Conservation (phyloP, 441 rosid genomes). For the Adansonia gregorii region DNA sequence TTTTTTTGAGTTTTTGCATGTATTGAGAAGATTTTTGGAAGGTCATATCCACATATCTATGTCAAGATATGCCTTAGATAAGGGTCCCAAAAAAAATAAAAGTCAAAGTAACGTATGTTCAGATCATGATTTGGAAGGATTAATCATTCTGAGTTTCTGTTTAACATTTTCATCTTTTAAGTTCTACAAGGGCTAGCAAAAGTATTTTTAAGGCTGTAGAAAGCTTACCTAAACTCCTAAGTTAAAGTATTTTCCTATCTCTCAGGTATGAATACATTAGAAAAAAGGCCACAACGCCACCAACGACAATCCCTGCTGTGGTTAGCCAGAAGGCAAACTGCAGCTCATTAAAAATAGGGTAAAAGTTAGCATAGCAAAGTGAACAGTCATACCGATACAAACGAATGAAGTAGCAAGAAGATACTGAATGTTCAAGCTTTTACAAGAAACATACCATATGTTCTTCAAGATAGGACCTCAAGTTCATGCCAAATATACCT, state of each 20-base stretch:
- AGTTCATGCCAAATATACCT: conserved; percentile 98
- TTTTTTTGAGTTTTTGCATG: too few relatives aligned
- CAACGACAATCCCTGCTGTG: conserved; percentile 82
- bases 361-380: not conserved
- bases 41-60: too few relatives aligned
- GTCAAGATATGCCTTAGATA: too few relatives aligned
- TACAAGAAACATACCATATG: conserved; percentile 57
- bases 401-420: not conserved
- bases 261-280: conserved; percentile 79
- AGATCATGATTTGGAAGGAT: not conserved
- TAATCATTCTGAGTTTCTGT: not conserved
- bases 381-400: not conserved
- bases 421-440: not conserved
- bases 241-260: conserved; percentile 70
- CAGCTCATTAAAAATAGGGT: conserved; percentile 29
- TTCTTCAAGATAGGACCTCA: conserved; percentile 92
- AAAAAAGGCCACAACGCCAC: conserved; percentile 78
- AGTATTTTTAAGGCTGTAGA: not conserved
- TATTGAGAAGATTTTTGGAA: too few relatives aligned
- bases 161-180: conserved; percentile 4
- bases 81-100: too few relatives aligned
- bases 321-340: conserved; percentile 95
- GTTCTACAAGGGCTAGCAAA: not conserved
- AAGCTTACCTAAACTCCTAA: conserved; percentile 21
- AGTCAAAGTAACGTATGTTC: too few relatives aligned